Evolutionary conservation across 1,284 basidiomycete species (phyloP).

Genomic region (Trametes polyzona): DNA sequence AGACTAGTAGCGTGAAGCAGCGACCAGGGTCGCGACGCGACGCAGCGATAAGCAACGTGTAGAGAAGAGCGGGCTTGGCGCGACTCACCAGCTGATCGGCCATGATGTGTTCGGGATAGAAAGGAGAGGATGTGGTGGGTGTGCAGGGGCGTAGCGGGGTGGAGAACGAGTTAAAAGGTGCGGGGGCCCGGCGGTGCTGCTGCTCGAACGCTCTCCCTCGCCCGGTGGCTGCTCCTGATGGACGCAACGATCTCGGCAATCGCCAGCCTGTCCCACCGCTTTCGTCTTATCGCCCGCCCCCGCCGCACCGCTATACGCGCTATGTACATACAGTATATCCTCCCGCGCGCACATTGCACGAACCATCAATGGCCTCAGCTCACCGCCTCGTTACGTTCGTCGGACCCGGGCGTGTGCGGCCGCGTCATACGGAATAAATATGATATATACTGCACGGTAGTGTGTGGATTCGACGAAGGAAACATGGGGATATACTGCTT

Average conservation of each 20-base stretch:
- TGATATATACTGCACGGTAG: constrained; percentile 7
- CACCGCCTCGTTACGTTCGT: no score
- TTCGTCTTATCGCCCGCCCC: constrained; percentile 18
- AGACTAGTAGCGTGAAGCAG: constrained; percentile 45
- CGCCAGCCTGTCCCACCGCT: constrained; percentile 23
- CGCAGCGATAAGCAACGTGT: constrained; percentile 1
- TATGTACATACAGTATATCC: not conserved
- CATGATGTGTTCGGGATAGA: constrained; percentile 43
- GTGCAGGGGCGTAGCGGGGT: no score
- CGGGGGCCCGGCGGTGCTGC: constrained; percentile 24
- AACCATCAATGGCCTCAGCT: no score
- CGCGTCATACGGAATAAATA: constrained; percentile 16
- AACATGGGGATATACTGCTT: not conserved
- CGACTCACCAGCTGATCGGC: constrained; percentile 69
- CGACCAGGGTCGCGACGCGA: no score
- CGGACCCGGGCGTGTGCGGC: no score
- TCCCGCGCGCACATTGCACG: constrained; percentile 4
- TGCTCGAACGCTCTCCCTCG: constrained; percentile 5
- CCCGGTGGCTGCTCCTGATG: constrained; percentile 11
- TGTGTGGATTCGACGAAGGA: not conserved
- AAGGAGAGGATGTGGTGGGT: constrained; percentile 17
- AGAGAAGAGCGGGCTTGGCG: not conserved
- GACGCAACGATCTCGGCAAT: constrained; percentile 28
- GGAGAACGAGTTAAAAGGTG: constrained; percentile 22
- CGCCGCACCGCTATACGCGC: constrained; percentile 1